A percentile compares a stretch with the other conserved stretches of the same genome.
phyloP scores from a whole-genome alignment of 2,329 filamentous ascomycete genomes.

The Akanthomyces muscarius region DNA sequence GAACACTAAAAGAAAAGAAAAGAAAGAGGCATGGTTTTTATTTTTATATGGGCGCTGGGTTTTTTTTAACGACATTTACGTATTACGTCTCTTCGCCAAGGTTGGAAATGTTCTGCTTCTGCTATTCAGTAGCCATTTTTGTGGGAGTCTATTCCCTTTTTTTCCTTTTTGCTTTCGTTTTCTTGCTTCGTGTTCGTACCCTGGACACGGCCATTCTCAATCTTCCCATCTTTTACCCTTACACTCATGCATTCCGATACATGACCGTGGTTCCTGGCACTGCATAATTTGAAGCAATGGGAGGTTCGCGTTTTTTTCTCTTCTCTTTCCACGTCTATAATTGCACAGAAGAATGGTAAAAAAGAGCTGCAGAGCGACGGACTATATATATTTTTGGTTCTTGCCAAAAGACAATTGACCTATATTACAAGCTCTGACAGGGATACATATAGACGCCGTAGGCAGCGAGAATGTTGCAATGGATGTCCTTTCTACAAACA shows the following conservation, averaged over 20 bases:
- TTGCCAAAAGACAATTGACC: background rate
- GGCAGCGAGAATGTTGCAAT: background rate
- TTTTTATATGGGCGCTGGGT: slow-evolving; percentile 34
- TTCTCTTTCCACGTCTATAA: slow-evolving; percentile 7
- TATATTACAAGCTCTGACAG: background rate
- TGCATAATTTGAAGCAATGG: slow-evolving; percentile 12
- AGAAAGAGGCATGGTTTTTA: slow-evolving; percentile 20
- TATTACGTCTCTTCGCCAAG: slow-evolving; percentile 19
- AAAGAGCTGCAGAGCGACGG: slow-evolving; percentile 10
- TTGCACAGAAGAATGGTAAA: slow-evolving; percentile 11
- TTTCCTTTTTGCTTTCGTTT: slow-evolving; percentile 13
- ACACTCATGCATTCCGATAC: background rate
- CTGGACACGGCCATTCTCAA: background rate
- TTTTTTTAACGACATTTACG: slow-evolving; percentile 34
- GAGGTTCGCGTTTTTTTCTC: background rate
- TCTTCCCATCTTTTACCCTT: background rate
- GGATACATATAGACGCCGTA: background rate
- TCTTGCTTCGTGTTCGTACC: background rate
- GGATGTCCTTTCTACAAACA: background rate
- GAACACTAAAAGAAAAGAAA: slow-evolving; percentile 33
- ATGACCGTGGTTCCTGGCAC: slow-evolving; percentile 6
- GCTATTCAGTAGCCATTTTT: slow-evolving; percentile 8
- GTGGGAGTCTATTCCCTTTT: background rate
- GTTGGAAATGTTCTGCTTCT: slow-evolving; percentile 12
- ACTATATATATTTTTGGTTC: background rate